Percentiles rank a stretch among this genome's conserved stretches.
Evolutionary conservation across 2,329 filamentous ascomycete genomes (phyloP).

Genomic region (Colletotrichum karsti): DNA sequence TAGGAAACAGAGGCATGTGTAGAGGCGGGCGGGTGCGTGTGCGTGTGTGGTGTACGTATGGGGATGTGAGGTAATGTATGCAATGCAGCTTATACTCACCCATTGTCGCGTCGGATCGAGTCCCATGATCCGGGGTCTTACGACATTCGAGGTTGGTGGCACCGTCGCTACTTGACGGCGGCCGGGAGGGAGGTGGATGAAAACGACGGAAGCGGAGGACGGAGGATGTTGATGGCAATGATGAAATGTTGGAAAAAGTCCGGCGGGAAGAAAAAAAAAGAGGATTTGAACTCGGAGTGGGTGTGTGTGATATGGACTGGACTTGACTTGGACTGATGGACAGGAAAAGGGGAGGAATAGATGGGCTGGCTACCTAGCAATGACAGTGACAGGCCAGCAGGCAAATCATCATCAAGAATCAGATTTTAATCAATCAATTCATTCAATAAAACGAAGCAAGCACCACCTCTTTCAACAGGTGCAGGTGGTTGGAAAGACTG

Average conservation of each 20-base stretch:
- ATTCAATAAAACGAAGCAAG: constrained; percentile 22
- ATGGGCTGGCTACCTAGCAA: neutral
- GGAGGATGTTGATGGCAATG: neutral
- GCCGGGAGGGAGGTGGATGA: neutral
- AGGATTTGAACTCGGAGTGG: neutral
- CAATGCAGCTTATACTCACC: constrained; percentile 37
- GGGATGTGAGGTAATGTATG: neutral
- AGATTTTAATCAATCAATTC: constrained; percentile 1
- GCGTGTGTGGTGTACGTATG: neutral
- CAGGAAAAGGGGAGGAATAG: neutral
- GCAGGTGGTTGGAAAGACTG: neutral
- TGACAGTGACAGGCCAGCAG: neutral
- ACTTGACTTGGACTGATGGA: neutral
- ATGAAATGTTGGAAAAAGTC: neutral
- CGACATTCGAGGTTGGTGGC: constrained; percentile 28
- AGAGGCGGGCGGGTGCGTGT: no score
- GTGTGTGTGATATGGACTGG: no score
- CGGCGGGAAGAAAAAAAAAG: neutral
- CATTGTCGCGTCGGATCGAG: constrained; percentile 42
- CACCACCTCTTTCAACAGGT: constrained; percentile 8
- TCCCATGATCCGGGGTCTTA: constrained; percentile 42
- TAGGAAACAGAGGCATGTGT: neutral
- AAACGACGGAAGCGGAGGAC: neutral
- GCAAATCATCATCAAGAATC: constrained; percentile 1
- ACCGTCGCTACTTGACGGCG: constrained; percentile 10